These are phyloP conservation scores for Coemansia sp. DNA, from an alignment of 192 early-diverging fungal species.

Conservation along the genomic window DNA sequence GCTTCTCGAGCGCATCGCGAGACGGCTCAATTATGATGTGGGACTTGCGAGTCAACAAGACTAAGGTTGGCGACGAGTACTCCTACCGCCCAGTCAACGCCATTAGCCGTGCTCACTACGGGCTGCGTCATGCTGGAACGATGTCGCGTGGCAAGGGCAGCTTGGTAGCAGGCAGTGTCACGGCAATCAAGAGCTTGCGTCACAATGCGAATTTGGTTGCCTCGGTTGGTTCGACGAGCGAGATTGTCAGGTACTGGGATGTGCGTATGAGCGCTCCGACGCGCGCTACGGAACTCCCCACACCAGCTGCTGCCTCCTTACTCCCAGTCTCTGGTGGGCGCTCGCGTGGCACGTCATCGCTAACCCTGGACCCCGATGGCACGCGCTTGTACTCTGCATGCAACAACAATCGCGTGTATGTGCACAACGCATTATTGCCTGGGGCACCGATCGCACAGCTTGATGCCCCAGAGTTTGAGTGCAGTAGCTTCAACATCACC, in stretches of 20 bases:
- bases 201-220: slow-evolving; percentile 30
- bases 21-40: slow-evolving; percentile 75
- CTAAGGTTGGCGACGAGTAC: slow-evolving; percentile 7
- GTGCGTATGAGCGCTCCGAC: slow-evolving; percentile 56
- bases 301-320: slow-evolving; percentile 38
- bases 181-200: slow-evolving; percentile 21
- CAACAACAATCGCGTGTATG: slow-evolving; percentile 65
- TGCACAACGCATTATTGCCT: slow-evolving; percentile 61
- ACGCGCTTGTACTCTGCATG: slow-evolving; percentile 69
- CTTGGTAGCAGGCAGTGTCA: slow-evolving; percentile 22
- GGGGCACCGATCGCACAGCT: slow-evolving; percentile 54
- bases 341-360: slow-evolving; percentile 60
- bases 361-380: slow-evolving; percentile 64
- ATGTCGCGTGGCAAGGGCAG: slow-evolving; percentile 18
- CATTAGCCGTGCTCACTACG: slow-evolving; percentile 34
- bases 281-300: slow-evolving; percentile 42
- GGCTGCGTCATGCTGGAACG: not conserved
- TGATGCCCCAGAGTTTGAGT: slow-evolving; percentile 58
- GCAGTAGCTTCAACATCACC: slow-evolving; percentile 68
- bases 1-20: slow-evolving; percentile 68
- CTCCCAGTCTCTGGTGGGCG: slow-evolving; percentile 31
- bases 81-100: slow-evolving; percentile 33
- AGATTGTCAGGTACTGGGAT: slow-evolving; percentile 80
- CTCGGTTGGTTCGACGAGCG: slow-evolving; percentile 46
- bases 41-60: slow-evolving; percentile 67